Conservation (phyloP, 805 yeast species). For the Nematodospora valgi region DNA sequence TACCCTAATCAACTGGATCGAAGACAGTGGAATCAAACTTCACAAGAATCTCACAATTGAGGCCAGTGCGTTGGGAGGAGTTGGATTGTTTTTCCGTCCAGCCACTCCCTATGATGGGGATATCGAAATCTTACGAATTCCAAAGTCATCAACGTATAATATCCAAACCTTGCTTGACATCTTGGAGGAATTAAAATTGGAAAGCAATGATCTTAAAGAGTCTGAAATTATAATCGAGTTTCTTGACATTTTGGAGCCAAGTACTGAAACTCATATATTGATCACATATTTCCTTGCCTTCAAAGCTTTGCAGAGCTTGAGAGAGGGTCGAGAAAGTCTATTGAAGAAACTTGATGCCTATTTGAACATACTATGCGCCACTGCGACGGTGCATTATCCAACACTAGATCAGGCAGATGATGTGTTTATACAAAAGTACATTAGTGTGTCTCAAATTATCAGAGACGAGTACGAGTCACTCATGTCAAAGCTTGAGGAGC, state of each 20-base stretch:
- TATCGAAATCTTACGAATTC: conserved; percentile 19
- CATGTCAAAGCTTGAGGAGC: conserved; percentile 6
- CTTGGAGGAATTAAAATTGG: conserved; percentile 11
- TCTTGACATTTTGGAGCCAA: conserved; percentile 20
- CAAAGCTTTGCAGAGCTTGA: conserved; percentile 13
- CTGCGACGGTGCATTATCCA: conserved; percentile 12
- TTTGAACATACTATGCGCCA: conserved; percentile 17
- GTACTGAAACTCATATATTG: conserved; percentile 26
- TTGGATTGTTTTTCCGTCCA: conserved; percentile 22
- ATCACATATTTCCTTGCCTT: conserved; percentile 23
- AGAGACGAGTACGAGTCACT: conserved; percentile 11
- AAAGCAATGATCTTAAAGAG: conserved; percentile 16
- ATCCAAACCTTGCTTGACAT: conserved; percentile 16
- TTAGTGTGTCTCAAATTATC: conserved; percentile 5
- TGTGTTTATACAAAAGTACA: conserved; percentile 9
- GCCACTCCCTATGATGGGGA: conserved; percentile 8
- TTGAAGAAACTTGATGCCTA: conserved; percentile 8
- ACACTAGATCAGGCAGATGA: conserved; percentile 5
- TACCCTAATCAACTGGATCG: conserved; percentile 11
- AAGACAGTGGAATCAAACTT: conserved; percentile 11
- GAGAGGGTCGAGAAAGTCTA: too few species aligned
- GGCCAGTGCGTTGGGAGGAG: conserved; percentile 27
- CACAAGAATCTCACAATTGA: conserved; percentile 17
- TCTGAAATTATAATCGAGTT: conserved; percentile 19
- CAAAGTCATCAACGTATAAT: conserved; percentile 17